Base-by-base conservation (phyloP, 2,329 filamentous ascomycete species). In the Cladophialophora chaetospira region DNA sequence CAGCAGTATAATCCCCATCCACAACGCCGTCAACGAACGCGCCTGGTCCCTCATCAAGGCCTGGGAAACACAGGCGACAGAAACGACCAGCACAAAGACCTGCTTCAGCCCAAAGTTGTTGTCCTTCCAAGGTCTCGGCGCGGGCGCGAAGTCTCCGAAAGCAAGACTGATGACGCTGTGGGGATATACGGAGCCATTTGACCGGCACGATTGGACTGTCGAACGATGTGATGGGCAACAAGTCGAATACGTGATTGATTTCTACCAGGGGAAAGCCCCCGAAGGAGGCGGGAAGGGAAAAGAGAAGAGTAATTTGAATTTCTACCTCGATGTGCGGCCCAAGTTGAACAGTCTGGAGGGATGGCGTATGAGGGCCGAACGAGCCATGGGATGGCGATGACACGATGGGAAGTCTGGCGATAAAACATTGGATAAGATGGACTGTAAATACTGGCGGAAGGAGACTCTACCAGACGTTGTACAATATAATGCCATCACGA, bases 1-100 rank as follows among this genome's bases (percentile, higher is more conserved):
- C 25, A 43, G 77, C 81, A 4, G 91, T 96, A 73, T 97, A 97
- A 87, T 87, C 84, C 68, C 94, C 91, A 2, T 97, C 97, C 94
- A 99, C 76, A 99, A 99, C 71, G 94, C 94, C 42, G 94, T 99
- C 61, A 99, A 99, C 74, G 94, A 99, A 81, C 82, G 90, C 38
- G 94, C 94, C 0, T 99, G 94, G 94, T 80, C 84, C 61, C 89
- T 97, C 76, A 97, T 99, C 64, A 84, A 89, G 66, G 78, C 83
- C 42, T 99, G 94, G 94, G 94, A 99, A 75, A 80, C 77, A 13
- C 19, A 56, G 35, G 38, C 55, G 9, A 42, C 48, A 17, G 26
- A 40, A 23, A 36, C 35, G 8, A 44, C 42, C 10, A 2, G 21
- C 8, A 51, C 35, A 23, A 21, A 23, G 3, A 4, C 31, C 9